These are phyloP conservation scores for Coprinellus aureogranulatus DNA, from an alignment of 768 basidiomycete genomes.

Conservation along the genomic window DNA sequence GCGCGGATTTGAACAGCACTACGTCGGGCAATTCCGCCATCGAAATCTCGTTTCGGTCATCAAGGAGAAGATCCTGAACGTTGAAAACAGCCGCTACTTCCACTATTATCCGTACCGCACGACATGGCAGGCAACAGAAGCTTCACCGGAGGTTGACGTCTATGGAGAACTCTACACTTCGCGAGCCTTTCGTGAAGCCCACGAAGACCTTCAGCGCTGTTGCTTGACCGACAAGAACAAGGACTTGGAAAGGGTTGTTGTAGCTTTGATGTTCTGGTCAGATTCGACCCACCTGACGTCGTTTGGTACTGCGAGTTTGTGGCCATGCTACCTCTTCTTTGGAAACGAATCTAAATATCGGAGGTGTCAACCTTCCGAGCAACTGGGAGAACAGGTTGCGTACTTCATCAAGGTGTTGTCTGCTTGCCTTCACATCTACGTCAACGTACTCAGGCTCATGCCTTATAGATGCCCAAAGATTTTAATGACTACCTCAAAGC, in stretches of 20 bases:
- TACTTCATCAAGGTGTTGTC: constrained; percentile 12
- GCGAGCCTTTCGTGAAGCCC: constrained; percentile 11
- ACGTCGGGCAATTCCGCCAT: not conserved
- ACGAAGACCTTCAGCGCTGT: not conserved
- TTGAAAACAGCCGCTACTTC: not conserved
- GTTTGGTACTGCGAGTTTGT: constrained; percentile 15
- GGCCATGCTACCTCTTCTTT: constrained; percentile 19
- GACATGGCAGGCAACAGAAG: not conserved
- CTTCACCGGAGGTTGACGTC: constrained; percentile 1
- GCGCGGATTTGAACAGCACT: not conserved
- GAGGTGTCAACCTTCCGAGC: constrained; percentile 7
- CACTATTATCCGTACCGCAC: not conserved
- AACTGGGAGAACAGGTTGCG: constrained; percentile 15
- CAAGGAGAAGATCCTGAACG: not conserved
- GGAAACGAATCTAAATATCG: constrained; percentile 20
- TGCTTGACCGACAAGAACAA: not conserved
- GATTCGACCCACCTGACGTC: constrained; percentile 16
- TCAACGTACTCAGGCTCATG: not conserved
- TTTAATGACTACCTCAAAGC: not conserved
- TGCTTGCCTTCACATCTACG: not conserved
- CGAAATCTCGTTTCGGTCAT: not conserved
- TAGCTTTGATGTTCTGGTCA: constrained; percentile 26
- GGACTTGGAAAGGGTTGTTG: constrained; percentile 17
- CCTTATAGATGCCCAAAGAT: not conserved
- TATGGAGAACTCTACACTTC: constrained; percentile 19